These are phyloP conservation scores for Vigna mungo DNA, from an alignment of 306 rosid genomes.

Conservation along the genomic window DNA sequence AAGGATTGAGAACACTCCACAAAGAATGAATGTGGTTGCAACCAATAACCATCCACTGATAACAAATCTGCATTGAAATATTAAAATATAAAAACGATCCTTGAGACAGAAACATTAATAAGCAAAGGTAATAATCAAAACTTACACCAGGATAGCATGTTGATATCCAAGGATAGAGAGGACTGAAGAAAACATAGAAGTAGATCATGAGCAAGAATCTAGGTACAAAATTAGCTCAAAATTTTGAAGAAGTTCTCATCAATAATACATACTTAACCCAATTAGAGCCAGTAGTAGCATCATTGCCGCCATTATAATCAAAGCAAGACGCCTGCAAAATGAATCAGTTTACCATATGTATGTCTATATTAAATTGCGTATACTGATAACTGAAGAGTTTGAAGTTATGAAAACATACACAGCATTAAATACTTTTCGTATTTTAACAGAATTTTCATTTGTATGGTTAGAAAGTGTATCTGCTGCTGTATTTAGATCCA, in stretches of 20 bases:
- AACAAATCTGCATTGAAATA: constrained; percentile 73
- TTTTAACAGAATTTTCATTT: constrained; percentile 62
- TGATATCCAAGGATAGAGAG: constrained; percentile 73
- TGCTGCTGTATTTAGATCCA: constrained; percentile 75
- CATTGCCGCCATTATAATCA: constrained; percentile 73
- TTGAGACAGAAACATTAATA: constrained; percentile 6
- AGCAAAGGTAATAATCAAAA: neutral
- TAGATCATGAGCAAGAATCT: constrained; percentile 35
- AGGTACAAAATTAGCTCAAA: constrained; percentile 10
- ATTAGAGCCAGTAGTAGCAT: constrained; percentile 77
- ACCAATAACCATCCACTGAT: constrained; percentile 88
- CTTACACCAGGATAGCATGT: constrained; percentile 86
- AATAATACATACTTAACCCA: constrained; percentile 70
- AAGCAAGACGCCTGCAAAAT: constrained; percentile 66
- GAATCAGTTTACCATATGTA: constrained; percentile 37
- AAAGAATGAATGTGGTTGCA: constrained; percentile 78
- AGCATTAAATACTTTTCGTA: constrained; percentile 59
- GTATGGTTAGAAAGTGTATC: constrained; percentile 66
- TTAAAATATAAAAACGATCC: constrained; percentile 1
- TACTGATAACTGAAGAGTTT: constrained; percentile 18
- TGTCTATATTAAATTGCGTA: constrained; percentile 2
- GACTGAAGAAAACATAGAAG: constrained; percentile 60
- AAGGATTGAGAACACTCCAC: constrained; percentile 81
- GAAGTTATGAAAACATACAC: constrained; percentile 62
- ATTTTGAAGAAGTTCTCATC: constrained; percentile 13